Base-by-base conservation (phyloP, 2,329 filamentous ascomycete species). In the Niveomyces coronatus region DNA sequence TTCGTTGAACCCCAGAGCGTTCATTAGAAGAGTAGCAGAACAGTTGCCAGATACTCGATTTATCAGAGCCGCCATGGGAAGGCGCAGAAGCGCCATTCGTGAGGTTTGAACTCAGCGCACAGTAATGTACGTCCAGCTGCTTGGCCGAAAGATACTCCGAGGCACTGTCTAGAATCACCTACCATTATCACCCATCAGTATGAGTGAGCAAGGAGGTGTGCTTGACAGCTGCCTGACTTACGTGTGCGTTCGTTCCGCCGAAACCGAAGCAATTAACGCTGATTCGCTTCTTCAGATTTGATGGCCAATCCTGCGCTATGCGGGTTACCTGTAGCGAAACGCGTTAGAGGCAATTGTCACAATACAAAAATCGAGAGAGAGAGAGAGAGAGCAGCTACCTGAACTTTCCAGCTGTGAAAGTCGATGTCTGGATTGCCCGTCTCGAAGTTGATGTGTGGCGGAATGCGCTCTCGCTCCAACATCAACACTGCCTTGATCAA, bases 191-290 rank as follows among this genome's bases (percentile, higher is more conserved):
- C n/a, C n/a, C n/a, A n/a, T n/a, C n/a, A n/a, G n/a, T n/a, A n/a
- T n/a, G n/a, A n/a, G n/a, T n/a, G n/a, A n/a, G n/a, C n/a, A n/a
- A n/a, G n/a, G n/a, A n/a, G n/a, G n/a, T n/a, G n/a, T n/a, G n/a
- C 1, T 5, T 22, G 7, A 30, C 3, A 20, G 17, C n/a, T 4
- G 66, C 61, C 8, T 66, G 34, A 23, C 68, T 57, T 8, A 60
- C 60, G 44, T 76, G 71, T 1, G 64, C 65, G 35, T 75, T 75
- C 4, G 70, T 71, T 28, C 73, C 73, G 2, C 73, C 73, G 46
- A 70, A 76, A 3, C 73, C 72, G 45, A 76, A 77, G 42, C 65
- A 71, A 47, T 75, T 76, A 44, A 76, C 60, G 41, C 67, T 71
- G 29, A 65, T 66, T 15, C 71, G 64, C 2, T 68, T 63, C 11